A percentile compares a stretch with the other conserved stretches of the same genome.
Conservation (phyloP, 2,329 filamentous ascomycete species). For the Xylaria polymorpha region DNA sequence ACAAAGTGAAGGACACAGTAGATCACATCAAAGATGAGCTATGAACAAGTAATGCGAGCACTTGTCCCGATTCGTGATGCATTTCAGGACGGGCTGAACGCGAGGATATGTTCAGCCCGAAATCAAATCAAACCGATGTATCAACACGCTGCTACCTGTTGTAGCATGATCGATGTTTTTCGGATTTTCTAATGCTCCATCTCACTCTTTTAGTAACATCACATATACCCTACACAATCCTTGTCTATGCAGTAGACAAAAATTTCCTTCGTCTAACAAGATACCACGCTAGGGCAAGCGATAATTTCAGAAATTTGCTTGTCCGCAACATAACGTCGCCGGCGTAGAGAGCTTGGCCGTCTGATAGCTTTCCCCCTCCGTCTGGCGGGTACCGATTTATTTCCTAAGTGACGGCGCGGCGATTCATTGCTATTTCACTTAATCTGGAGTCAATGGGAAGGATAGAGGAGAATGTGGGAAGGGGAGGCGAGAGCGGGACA, state of each 20-base stretch:
- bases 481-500: constrained; percentile 10
- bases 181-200: constrained; percentile 20
- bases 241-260: constrained; percentile 1
- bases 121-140: constrained; percentile 2
- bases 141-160: constrained; percentile 3
- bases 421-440: not conserved
- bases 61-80: not conserved
- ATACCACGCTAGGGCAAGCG: not conserved
- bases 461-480: not conserved
- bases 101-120: not conserved
- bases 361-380: not conserved
- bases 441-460: not conserved
- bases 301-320: not conserved
- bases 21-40: constrained; percentile 41
- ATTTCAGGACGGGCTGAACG: not conserved
- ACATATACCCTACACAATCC: constrained; percentile 39
- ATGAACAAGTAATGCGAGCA: constrained; percentile 4
- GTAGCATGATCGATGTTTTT: not conserved
- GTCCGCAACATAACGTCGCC: not conserved
- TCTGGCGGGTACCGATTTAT: not conserved
- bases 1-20: constrained; percentile 46
- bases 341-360: not conserved
- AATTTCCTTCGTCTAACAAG: constrained; percentile 1
- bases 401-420: not conserved
- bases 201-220: constrained; percentile 38